Evolutionary conservation across 1,284 basidiomycete species (phyloP), one percentile per base, ranked within the genome.

Genomic region (Austroboletus rostrupii): DNA sequence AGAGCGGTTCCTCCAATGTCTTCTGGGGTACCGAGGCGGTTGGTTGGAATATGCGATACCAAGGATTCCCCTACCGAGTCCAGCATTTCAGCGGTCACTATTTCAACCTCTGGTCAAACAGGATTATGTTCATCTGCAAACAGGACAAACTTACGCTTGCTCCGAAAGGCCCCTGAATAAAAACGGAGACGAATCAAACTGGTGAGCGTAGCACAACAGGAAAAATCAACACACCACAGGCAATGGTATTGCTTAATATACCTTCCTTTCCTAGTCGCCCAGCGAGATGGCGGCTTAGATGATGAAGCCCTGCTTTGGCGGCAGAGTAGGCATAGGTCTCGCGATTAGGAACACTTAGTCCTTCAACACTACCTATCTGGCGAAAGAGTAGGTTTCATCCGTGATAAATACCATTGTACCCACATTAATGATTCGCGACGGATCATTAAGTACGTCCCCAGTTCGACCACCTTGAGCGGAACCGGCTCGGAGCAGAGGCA

Each of bases 321-420:
- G 83, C 76, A 23, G 81, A 78, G 62, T 88, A 88, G 2, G 84
- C 82, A 57, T 83, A 88, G 1, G 84, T 87, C 60, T 86, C 81
- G 50, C 80, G 75, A 19, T 69, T 64, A 5, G 81, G 79, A 1
- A 81, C 75, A 33, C 57, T 58, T 16, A 81, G 55, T 3, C 79
- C 83, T 59, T 86, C 83, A 17, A 85, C 72, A 3, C 80, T 82
- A 12, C 83, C 84, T 58, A 86, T 84, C 82, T 85, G 54, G 38
- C 14, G n/a, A 42, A 40, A 47, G 20, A 26, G 14, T 39, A 7
- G 6, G 21, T 14, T 28, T 43, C 13, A 29, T 14, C 36, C 40
- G 32, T 45, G 20, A 44, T 26, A 20, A 12, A 19, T 5, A 4
- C 3, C 3, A 23, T 12, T 32, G 37, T 21, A 65, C 77, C 48